Conservation (phyloP, 345 rosid genomes). For the Arabis hirsuta region DNA sequence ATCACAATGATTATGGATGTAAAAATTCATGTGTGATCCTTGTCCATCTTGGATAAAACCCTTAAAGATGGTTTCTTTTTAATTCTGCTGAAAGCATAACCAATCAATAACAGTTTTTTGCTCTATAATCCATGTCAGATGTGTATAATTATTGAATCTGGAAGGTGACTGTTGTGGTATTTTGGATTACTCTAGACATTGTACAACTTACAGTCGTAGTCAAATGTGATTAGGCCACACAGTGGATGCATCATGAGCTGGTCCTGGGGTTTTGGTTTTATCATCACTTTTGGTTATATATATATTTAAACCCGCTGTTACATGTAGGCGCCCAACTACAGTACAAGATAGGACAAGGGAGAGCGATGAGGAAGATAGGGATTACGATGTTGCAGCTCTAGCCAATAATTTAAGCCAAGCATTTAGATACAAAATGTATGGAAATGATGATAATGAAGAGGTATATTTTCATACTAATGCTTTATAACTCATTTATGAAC, state of each 20-base stretch:
- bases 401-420: slow-evolving; percentile 95
- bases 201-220: neutral
- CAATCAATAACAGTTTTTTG: neutral
- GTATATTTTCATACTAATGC: slow-evolving; percentile 44
- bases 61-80: slow-evolving; percentile 8
- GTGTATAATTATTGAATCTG: neutral
- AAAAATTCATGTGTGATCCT: slow-evolving; percentile 15
- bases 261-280: slow-evolving; percentile 12
- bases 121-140: neutral
- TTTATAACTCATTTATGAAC: neutral
- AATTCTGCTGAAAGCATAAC: neutral
- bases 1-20: slow-evolving; percentile 14
- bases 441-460: slow-evolving; percentile 90
- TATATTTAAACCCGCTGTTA: slow-evolving; percentile 24
- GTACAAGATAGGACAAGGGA: slow-evolving; percentile 94
- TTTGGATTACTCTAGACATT: neutral
- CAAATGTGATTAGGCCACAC: slow-evolving; percentile 4
- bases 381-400: slow-evolving; percentile 94
- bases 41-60: slow-evolving; percentile 11
- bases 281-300: slow-evolving; percentile 31
- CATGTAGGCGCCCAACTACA: slow-evolving; percentile 93
- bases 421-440: slow-evolving; percentile 89
- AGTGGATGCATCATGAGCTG: neutral
- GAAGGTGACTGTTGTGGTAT: slow-evolving; percentile 3
- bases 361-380: slow-evolving; percentile 96